A percentile compares a stretch with the other conserved stretches of the same genome.
These are phyloP conservation scores for Dianthus caryophyllus DNA, from an alignment of 148 eudicot species.

Conservation along the genomic window DNA sequence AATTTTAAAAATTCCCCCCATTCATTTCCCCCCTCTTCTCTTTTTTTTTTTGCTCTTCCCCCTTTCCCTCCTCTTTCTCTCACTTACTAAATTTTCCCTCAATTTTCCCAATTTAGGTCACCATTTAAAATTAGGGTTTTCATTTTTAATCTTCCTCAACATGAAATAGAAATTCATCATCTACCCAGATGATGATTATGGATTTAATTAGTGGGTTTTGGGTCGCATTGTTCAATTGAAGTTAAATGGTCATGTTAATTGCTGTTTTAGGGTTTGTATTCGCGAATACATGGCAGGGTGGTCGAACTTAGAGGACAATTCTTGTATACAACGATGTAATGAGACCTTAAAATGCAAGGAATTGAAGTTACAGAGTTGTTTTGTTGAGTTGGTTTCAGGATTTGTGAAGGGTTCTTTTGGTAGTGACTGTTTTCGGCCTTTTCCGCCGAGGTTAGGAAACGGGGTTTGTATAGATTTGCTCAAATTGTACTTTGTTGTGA, in stretches of 20 bases:
- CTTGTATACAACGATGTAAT: constrained; percentile 19
- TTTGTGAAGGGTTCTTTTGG: constrained; percentile 32
- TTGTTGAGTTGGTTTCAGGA: constrained; percentile 27
- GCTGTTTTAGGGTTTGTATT: constrained; percentile 44
- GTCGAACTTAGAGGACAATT: constrained; percentile 36
- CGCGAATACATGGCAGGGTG: constrained; percentile 50
- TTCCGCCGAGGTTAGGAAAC: constrained; percentile 59
- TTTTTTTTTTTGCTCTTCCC: constrained; percentile 8
- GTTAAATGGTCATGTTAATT: constrained; percentile 11
- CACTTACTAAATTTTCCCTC: not conserved
- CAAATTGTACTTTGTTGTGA: constrained; percentile 49
- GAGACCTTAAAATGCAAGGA: constrained; percentile 12
- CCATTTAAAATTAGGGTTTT: not conserved
- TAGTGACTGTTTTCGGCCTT: constrained; percentile 34
- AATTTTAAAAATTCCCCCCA: constrained; percentile 17
- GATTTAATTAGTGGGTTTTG: constrained; percentile 14
- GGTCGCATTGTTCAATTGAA: not conserved
- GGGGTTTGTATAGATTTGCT: constrained; percentile 57
- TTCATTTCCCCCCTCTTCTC: not conserved
- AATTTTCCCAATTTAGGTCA: not conserved
- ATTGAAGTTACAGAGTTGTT: constrained; percentile 27
- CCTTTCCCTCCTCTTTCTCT: constrained; percentile 8
- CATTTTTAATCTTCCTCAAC: not conserved
- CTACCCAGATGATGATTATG: not conserved
- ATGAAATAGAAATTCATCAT: not conserved